These are phyloP conservation scores for Teratosphaeria nubilosa DNA, from an alignment of 2,329 filamentous ascomycete species.

Conservation along the genomic window DNA sequence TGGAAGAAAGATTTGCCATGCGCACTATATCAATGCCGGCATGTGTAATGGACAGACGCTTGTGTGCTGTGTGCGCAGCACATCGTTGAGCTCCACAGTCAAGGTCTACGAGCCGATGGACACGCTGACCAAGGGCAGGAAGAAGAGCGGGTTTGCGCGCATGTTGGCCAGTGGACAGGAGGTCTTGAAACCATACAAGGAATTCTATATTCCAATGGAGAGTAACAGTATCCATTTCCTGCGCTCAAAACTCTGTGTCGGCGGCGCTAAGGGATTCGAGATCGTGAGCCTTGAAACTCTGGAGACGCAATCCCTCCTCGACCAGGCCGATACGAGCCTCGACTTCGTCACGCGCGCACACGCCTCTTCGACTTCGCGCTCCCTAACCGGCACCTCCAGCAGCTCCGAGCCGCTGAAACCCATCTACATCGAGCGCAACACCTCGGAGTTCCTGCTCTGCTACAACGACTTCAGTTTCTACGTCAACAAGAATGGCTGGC, in stretches of 20 bases:
- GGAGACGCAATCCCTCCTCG: slow-evolving; percentile 93
- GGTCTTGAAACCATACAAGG: slow-evolving; percentile 92
- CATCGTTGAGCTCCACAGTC: slow-evolving; percentile 85
- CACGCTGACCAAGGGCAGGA: slow-evolving; percentile 68
- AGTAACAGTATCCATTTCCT: slow-evolving; percentile 98
- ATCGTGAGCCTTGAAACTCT: slow-evolving; percentile 93
- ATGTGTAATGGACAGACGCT: slow-evolving; percentile 90
- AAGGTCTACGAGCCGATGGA: slow-evolving; percentile 99
- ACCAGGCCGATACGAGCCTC: slow-evolving; percentile 93
- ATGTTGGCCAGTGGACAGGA: slow-evolving; percentile 93
- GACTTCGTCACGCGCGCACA: slow-evolving; percentile 66
- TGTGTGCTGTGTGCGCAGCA: slow-evolving; percentile 93
- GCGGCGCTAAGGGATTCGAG: slow-evolving; percentile 90
- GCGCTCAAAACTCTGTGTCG: slow-evolving; percentile 91
- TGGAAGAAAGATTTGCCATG: slow-evolving; percentile 93
- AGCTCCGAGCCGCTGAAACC: slow-evolving; percentile 76
- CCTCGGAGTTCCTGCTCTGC: slow-evolving; percentile 93
- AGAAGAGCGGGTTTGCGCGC: slow-evolving; percentile 88
- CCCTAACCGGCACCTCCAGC: slow-evolving; percentile 18
- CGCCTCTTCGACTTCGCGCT: background rate
- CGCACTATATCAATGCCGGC: slow-evolving; percentile 96
- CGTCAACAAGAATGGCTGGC: slow-evolving; percentile 96
- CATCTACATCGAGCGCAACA: slow-evolving; percentile 93
- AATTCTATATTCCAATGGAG: slow-evolving; percentile 97
- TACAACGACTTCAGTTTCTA: slow-evolving; percentile 99